Evolutionary conservation across 257 asterid genomes (phyloP), one percentile per base, ranked within the genome.

Genomic region (Vinca minor): DNA sequence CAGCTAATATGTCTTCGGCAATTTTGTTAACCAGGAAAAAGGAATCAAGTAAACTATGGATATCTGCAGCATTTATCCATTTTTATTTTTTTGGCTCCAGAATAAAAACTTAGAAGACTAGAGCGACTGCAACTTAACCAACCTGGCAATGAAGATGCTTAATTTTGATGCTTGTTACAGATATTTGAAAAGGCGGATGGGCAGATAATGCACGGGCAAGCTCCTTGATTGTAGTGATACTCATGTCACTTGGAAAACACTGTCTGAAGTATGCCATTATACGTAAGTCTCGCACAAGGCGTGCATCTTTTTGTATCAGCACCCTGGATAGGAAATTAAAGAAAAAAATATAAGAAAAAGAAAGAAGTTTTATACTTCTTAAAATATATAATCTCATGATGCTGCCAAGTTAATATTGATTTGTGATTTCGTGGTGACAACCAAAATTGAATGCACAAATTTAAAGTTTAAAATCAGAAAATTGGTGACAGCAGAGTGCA

Each of bases 61-160:
- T n/a, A 38, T 23, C 64, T 35, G 21, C 20, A n/a, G 13, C 49
- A 62, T 42, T 41, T 64, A 45, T 45, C 53, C 26, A 44, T 31
- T 54, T 4, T 63, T 34, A 44, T 31, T 54, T 4, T 63, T 34
- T 4, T 56, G 12, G 58, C 36, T 67, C 44, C 54, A 49, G 9
- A 31, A n/a, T 31, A 12, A 46, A 9, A 63, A 62, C 38, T n/a
- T 4, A 69, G 31, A 36, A 25, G 15, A 58, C 11, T 59, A 65
- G 52, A n/a, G 3, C 3, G 56, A 10, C 18, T 39, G 55, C 21
- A 60, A 69, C 65, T 49, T 28, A 67, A 55, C 71, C 63, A 75
- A 92, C 97, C 98, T 89, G 87, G 72, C 87, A 85, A 67, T 92
- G 94, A 63, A 83, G 80, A 73, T 92, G 97, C 64, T 81, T 85